Base-by-base conservation (phyloP, 345 rosid species). In the Turnera subulata region DNA sequence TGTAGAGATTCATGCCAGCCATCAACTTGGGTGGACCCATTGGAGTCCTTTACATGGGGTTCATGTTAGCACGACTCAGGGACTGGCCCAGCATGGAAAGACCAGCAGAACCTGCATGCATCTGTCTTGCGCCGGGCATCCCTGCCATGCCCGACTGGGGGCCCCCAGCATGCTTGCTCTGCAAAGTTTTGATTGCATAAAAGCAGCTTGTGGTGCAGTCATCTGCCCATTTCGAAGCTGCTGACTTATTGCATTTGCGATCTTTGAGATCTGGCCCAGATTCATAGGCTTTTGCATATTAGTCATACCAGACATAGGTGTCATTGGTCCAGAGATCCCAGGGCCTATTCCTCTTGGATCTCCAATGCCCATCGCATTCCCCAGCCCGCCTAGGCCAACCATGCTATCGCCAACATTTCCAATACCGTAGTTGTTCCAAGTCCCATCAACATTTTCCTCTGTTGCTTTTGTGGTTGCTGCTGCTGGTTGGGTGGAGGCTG, bases 11-110 rank as follows among this genome's bases (percentile, higher is more conserved):
- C 86, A 84, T 74, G 50, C 88, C 89, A 13, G 80, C 42, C 78
- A 78, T 86, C 80, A 77, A 43, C 68, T 88, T 94, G 40, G 96
- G 93, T 9, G 97, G 99, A 53, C 89, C 98, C 98, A 92, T 86
- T 23, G n/a, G n/a, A n/a, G n/a, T n/a, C n/a, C 92, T 81, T 55
- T 84, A 97, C 79, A 84, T 53, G 14, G 51, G 57, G 64, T 43
- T 80, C 70, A 80, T 81, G 77, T 70, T 81, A 40, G 84, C 73
- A 53, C 86, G 91, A 69, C 51, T 85, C 60, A 82, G 57, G 65
- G 72, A 70, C 52, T 80, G 76, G 21, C 89, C 86, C 65, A 79
- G 72, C 86, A 84, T 70, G 22, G 88, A 64, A 68, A 82, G 76
- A 38, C 83, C 71, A 24, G 89, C 68, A 59, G 97, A 69, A 22